Evolutionary conservation across 768 basidiomycete species (phyloP).

Genomic region (Mycena galopus): DNA sequence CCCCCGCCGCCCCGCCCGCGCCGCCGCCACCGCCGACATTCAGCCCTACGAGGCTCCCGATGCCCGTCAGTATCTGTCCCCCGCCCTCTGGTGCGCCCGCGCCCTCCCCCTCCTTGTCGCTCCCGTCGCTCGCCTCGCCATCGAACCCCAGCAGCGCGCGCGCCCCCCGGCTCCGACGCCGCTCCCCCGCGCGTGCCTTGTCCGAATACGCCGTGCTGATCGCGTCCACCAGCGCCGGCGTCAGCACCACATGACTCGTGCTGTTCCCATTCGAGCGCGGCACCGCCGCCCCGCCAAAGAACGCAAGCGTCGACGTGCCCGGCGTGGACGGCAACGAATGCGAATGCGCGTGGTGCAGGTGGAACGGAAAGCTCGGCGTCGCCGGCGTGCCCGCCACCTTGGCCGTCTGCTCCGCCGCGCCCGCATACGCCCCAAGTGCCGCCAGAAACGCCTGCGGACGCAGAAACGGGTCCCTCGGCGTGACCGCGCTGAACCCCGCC

Average conservation of each 20-base stretch:
- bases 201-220: constrained; percentile 65
- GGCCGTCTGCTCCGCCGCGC: constrained; percentile 37
- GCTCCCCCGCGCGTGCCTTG: constrained; percentile 60
- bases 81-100: constrained; percentile 28
- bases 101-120: constrained; percentile 40
- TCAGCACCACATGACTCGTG: constrained; percentile 48
- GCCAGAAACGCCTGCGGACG: constrained; percentile 71
- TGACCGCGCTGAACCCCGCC: constrained; percentile 54
- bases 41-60: constrained; percentile 56
- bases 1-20: constrained; percentile 53
- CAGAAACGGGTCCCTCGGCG: constrained; percentile 86
- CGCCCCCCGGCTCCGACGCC: constrained; percentile 72
- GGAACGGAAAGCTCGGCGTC: constrained; percentile 40
- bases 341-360: constrained; percentile 28
- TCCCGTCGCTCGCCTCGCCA: constrained; percentile 46
- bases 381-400: constrained; percentile 28
- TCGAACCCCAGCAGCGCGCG: constrained; percentile 56
- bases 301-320: constrained; percentile 32
- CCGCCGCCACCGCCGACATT: constrained; percentile 51
- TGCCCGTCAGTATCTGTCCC: constrained; percentile 56
- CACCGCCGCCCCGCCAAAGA: constrained; percentile 35
- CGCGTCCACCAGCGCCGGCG: constrained; percentile 58
- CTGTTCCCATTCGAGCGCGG: not conserved
- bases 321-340: constrained; percentile 29
- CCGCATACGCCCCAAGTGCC: constrained; percentile 58